A percentile compares a stretch with the other conserved stretches of the same genome.
These are phyloP conservation scores for Diaporthe vaccinii DNA, from an alignment of 2,329 filamentous ascomycete species.

Conservation along the genomic window DNA sequence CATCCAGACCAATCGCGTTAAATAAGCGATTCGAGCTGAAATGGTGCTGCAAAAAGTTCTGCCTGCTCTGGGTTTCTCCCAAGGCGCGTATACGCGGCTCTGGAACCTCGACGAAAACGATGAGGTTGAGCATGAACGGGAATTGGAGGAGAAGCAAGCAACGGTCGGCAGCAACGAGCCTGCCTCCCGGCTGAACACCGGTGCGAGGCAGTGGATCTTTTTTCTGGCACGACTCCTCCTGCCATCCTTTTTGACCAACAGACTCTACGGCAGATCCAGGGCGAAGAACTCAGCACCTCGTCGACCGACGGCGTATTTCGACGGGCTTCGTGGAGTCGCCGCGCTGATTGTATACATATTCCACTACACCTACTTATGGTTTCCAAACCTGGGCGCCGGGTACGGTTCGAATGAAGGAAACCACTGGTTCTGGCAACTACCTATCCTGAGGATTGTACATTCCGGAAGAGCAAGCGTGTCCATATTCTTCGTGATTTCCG, in stretches of 20 bases:
- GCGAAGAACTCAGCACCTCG: neutral
- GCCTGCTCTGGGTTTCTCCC: neutral
- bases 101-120: neutral
- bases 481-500: conserved; percentile 54
- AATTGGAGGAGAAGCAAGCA: neutral
- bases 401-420: conserved; percentile 24
- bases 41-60: neutral
- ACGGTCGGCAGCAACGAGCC: neutral
- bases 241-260: neutral
- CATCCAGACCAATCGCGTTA: no score
- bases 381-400: neutral
- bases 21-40: neutral
- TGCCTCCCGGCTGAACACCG: neutral
- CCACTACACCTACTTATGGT: conserved; percentile 36
- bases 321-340: conserved; percentile 49
- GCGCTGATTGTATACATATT: conserved; percentile 47
- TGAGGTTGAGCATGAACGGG: neutral
- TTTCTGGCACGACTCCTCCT: neutral
- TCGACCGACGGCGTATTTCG: conserved; percentile 44
- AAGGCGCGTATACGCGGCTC: neutral
- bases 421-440: conserved; percentile 44
- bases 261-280: neutral
- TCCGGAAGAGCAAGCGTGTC: conserved; percentile 50
- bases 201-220: neutral
- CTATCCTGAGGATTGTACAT: conserved; percentile 49